A percentile compares a stretch with the other conserved stretches of the same genome.
phyloP scores from a whole-genome alignment of 768 basidiomycete genomes.

The Vararia minispora region DNA sequence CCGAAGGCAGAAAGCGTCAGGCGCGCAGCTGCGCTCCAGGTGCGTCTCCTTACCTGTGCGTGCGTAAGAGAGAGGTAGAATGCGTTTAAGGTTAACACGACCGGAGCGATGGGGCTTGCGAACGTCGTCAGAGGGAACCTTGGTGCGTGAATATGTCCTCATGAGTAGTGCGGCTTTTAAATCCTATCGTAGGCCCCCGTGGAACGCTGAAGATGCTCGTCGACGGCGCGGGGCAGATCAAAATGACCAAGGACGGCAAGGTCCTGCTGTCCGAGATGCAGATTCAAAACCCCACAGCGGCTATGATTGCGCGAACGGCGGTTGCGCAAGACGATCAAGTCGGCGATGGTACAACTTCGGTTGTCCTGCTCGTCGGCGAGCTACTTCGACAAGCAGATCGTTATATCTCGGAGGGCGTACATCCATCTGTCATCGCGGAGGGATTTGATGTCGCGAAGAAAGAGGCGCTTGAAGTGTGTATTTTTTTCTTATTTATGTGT shows the following conservation, averaged over 20 bases:
- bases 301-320: slow-evolving; percentile 97
- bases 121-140: slow-evolving; percentile 96
- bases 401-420: slow-evolving; percentile 95
- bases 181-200: slow-evolving; percentile 58
- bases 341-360: slow-evolving; percentile 97
- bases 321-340: slow-evolving; percentile 99
- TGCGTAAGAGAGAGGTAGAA: no score
- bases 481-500: slow-evolving; percentile 10
- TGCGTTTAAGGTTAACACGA: slow-evolving; percentile 89
- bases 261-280: slow-evolving; percentile 99
- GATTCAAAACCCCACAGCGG: slow-evolving; percentile 97
- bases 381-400: slow-evolving; percentile 96
- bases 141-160: slow-evolving; percentile 37
- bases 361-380: slow-evolving; percentile 92
- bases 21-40: slow-evolving; percentile 86
- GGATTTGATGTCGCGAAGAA: slow-evolving; percentile 98
- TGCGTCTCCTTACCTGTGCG: slow-evolving; percentile 28
- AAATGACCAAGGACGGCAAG: slow-evolving; percentile 99
- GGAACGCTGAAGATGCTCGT: slow-evolving; percentile 99
- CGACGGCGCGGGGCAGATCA: slow-evolving; percentile 95
- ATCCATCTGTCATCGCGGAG: slow-evolving; percentile 90
- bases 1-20: slow-evolving; percentile 92
- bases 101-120: slow-evolving; percentile 94
- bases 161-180: no score
- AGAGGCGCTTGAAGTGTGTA: slow-evolving; percentile 72